Evolutionary conservation across 2,329 filamentous ascomycete genomes (phyloP).

Genomic region (Aspergillus jensenii): DNA sequence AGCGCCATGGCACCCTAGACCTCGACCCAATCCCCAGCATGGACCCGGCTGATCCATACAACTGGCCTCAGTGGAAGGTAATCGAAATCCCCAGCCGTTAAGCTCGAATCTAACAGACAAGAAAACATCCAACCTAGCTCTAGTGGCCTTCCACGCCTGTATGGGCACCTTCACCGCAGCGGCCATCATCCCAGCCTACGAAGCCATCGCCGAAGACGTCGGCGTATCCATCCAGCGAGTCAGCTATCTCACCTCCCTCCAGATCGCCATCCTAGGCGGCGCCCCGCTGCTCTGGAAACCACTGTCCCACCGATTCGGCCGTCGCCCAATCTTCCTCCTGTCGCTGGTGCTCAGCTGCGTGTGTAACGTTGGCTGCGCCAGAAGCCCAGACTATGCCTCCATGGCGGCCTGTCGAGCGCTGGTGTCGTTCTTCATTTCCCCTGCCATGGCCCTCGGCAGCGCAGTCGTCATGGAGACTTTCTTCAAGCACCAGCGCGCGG

Average conservation of each 20-base stretch:
- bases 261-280: slow-evolving; percentile 55
- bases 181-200: slow-evolving; percentile 37
- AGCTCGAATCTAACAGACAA: slow-evolving; percentile 21
- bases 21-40: slow-evolving; percentile 55
- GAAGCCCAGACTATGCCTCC: slow-evolving; percentile 49
- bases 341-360: slow-evolving; percentile 49
- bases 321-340: slow-evolving; percentile 55
- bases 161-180: slow-evolving; percentile 59
- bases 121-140: slow-evolving; percentile 50
- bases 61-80: slow-evolving; percentile 57
- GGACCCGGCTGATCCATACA: slow-evolving; percentile 56
- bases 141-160: slow-evolving; percentile 58
- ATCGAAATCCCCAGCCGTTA: slow-evolving; percentile 29
- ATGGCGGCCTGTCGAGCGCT: slow-evolving; percentile 49
- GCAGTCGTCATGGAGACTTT: slow-evolving; percentile 58
- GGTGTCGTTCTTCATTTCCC: slow-evolving; percentile 52
- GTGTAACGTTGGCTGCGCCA: slow-evolving; percentile 56
- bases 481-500: slow-evolving; percentile 52
- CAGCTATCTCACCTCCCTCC: slow-evolving; percentile 57
- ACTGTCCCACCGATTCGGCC: slow-evolving; percentile 54
- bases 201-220: slow-evolving; percentile 57
- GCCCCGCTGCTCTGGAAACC: slow-evolving; percentile 58
- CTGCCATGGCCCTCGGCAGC: slow-evolving; percentile 54
- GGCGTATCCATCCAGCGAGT: slow-evolving; percentile 49
- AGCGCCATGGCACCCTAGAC: slow-evolving; percentile 55